Base-by-base conservation (phyloP, 345 rosid species). In the Lumnitzera littorea region DNA sequence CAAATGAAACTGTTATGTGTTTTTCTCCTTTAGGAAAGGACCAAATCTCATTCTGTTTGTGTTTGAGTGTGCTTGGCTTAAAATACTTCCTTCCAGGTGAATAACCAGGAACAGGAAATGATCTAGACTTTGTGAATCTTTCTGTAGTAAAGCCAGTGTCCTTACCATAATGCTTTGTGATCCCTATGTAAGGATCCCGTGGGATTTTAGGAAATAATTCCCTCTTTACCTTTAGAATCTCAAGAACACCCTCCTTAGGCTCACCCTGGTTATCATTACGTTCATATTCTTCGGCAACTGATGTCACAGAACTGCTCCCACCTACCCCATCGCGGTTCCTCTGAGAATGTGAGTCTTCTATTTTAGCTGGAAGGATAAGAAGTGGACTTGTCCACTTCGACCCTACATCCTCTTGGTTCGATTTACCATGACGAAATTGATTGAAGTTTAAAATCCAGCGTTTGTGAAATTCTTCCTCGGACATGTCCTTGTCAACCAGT, bases 1-100 rank as follows among this genome's bases (percentile, higher is more conserved):
- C 31, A 27, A 27, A 53, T 53, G 54, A 20, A 27, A 57, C 58
- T 2, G 41, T 56, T 15, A 36, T 47, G 6, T 14, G 56, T 52
- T 60, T 77, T 50, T 71, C 78, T 50, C 60, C 68, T 50, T 68
- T 83, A 2, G 67, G 77, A 59, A 63, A 70, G 57, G 77, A 76
- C 99, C 96, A 88, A 65, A 68, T 61, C 70, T 94, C 99, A 23
- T 60, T 76, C 72, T 67, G 78, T 82, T 94, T 94, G 72, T 86
- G 84, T 55, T 86, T 79, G 36, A 94, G 81, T 29, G 78, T 83
- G 70, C 76, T 79, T 12, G 88, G 83, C 68, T 60, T 68, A 16
- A 63, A 68, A 61, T 46, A 53, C 53, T 66, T 62, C 16, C 17
- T 31, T 41, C 68, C 62, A 3, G 82, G 74, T 47, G 70, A 67